phyloP scores from a whole-genome alignment of 2,329 filamentous ascomycete species.

The Xylaria sp. region DNA sequence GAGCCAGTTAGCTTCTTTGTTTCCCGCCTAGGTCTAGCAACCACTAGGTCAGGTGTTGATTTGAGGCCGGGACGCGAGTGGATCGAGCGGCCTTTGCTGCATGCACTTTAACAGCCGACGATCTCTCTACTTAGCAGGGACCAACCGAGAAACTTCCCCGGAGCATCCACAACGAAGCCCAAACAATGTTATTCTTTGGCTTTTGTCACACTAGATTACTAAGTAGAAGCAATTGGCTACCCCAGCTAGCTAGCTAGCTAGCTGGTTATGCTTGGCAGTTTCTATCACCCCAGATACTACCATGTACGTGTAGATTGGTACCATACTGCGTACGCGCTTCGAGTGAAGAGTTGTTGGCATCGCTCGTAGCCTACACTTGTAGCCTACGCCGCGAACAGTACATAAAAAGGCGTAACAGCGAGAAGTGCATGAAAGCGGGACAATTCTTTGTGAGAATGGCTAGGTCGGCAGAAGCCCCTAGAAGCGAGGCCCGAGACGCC shows the following conservation, averaged over 20 bases:
- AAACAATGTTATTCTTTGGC: not conserved
- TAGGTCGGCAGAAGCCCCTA: conserved; percentile 16
- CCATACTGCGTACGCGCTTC: not conserved
- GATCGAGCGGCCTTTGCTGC: conserved; percentile 17
- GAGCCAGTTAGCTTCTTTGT: conserved; percentile 30
- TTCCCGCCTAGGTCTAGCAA: conserved; percentile 13
- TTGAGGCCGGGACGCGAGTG: conserved; percentile 15
- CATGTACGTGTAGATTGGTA: not conserved
- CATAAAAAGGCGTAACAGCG: not conserved
- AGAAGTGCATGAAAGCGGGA: not conserved
- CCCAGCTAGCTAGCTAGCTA: not conserved
- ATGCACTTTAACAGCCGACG: conserved; percentile 8
- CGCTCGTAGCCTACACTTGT: not conserved
- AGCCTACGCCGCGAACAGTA: not conserved
- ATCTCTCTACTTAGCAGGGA: not conserved
- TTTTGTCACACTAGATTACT: not conserved
- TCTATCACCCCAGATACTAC: not conserved
- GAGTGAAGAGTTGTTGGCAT: not conserved
- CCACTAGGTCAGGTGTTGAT: conserved; percentile 26
- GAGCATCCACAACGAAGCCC: not conserved
- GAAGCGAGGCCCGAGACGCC: conserved; percentile 20
- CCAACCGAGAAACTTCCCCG: not conserved
- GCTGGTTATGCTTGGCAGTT: conserved; percentile 1
- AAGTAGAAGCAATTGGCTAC: not conserved
- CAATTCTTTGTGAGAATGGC: not conserved